Percentiles rank a stretch among this genome's conserved stretches.
These are phyloP conservation scores for Pichia sp. DNA, from an alignment of 1,139 yeast species.

Conservation along the genomic window DNA sequence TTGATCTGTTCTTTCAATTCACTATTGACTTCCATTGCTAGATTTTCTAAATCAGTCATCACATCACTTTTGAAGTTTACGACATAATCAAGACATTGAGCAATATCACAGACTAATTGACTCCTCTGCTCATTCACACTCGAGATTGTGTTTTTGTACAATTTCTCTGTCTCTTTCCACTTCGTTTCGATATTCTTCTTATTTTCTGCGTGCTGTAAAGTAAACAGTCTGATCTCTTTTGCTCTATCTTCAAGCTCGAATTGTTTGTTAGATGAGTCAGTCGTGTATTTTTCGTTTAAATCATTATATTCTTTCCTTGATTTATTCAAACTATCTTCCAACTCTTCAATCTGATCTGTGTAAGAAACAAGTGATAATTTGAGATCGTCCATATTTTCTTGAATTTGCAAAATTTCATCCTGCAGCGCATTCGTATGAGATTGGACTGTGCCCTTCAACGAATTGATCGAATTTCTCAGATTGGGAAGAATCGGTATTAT, in stretches of 20 bases:
- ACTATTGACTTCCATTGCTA: slow-evolving; percentile 5
- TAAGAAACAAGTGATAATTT: slow-evolving; percentile 49
- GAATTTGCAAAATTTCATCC: slow-evolving; percentile 51
- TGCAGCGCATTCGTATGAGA: slow-evolving; percentile 26
- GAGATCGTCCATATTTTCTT: slow-evolving; percentile 50
- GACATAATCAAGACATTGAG: slow-evolving; percentile 48
- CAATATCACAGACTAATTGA: slow-evolving; percentile 44
- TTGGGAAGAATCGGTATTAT: slow-evolving; percentile 19
- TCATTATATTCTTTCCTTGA: slow-evolving; percentile 27
- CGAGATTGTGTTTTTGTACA: slow-evolving; percentile 43
- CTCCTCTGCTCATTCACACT: slow-evolving; percentile 41
- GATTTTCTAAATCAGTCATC: slow-evolving; percentile 49
- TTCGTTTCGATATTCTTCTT: slow-evolving; percentile 48
- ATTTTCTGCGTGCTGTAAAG: slow-evolving; percentile 46
- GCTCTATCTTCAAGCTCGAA: slow-evolving; percentile 21
- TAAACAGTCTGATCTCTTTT: slow-evolving; percentile 49
- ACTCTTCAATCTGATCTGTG: slow-evolving; percentile 48
- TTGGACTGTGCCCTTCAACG: slow-evolving; percentile 31
- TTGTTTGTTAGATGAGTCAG: slow-evolving; percentile 36
- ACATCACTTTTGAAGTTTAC: slow-evolving; percentile 58
- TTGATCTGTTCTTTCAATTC: slow-evolving; percentile 8
- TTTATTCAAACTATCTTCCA: slow-evolving; percentile 41
- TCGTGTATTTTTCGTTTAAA: slow-evolving; percentile 39
- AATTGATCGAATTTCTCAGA: slow-evolving; percentile 20
- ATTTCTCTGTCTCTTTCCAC: slow-evolving; percentile 46